Percentiles rank a stretch among this genome's conserved stretches.
These are phyloP conservation scores for Penicillium manginii DNA, from an alignment of 495 filamentous ascomycete species.

Conservation along the genomic window DNA sequence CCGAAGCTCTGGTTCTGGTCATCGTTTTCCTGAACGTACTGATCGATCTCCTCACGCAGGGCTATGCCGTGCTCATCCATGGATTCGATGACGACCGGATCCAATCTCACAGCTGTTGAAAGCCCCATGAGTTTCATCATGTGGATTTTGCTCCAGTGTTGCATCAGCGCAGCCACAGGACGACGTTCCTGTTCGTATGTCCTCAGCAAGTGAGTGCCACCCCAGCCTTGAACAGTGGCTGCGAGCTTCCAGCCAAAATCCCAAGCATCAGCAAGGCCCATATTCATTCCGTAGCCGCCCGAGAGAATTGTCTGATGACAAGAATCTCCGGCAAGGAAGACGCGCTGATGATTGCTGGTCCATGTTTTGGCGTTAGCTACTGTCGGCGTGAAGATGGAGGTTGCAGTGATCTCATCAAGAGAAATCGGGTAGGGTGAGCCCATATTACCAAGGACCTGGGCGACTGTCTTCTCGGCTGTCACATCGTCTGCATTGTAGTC, in stretches of 20 bases:
- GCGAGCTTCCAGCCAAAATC: constrained; percentile 79
- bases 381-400: background rate
- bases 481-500: no score
- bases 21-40: no score
- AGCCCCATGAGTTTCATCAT: no score
- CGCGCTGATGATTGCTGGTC: constrained; percentile 61
- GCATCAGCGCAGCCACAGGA: background rate
- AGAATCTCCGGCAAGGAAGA: constrained; percentile 68
- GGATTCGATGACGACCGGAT: no score
- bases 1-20: no score
- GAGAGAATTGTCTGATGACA: constrained; percentile 67
- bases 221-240: constrained; percentile 58
- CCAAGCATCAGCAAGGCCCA: constrained; percentile 66
- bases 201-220: constrained; percentile 53
- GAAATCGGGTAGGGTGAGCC: background rate
- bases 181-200: constrained; percentile 50
- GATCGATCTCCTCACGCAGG: no score
- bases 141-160: no score
- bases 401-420: background rate
- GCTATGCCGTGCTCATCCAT: no score
- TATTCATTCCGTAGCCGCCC: constrained; percentile 80
- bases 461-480: no score
- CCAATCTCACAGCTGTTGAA: no score
- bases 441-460: no score
- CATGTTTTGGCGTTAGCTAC: constrained; percentile 68